Conservation (phyloP, 139 green algal species). For the Choricystis sp. region DNA sequence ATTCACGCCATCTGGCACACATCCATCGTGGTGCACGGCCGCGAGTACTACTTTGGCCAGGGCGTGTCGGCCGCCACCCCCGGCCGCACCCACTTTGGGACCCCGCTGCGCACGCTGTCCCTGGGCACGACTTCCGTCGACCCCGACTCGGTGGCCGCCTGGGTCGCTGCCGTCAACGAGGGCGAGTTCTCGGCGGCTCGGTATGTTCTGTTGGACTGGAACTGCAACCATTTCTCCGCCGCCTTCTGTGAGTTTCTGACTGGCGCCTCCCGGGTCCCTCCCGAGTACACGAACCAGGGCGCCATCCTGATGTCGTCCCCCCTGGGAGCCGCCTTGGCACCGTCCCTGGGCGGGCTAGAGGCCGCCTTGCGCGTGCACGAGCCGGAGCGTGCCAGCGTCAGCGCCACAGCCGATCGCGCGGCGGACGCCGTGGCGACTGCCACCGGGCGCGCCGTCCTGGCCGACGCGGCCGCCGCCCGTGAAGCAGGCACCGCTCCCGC, state of each 20-base stretch:
- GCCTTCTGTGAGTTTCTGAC: neutral
- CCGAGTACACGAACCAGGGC: neutral
- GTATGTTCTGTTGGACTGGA: neutral
- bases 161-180: neutral
- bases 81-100: constrained; percentile 37
- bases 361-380: neutral
- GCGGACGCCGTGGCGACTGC: neutral
- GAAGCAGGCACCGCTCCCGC: neutral
- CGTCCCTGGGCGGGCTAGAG: neutral
- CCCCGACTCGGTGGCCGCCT: neutral
- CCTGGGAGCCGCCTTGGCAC: neutral
- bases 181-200: neutral
- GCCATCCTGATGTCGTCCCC: neutral
- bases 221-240: neutral
- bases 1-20: constrained; percentile 58
- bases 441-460: neutral
- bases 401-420: too few relatives aligned
- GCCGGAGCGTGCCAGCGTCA: neutral
- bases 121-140: neutral
- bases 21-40: constrained; percentile 28
- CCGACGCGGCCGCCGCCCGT: neutral
- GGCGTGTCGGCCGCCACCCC: constrained; percentile 32
- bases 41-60: constrained; percentile 30
- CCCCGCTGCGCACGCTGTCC: constrained; percentile 12
- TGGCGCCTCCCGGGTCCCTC: neutral